These are phyloP conservation scores for Populus tomentosa DNA, from an alignment of 441 rosid species.

Conservation along the genomic window DNA sequence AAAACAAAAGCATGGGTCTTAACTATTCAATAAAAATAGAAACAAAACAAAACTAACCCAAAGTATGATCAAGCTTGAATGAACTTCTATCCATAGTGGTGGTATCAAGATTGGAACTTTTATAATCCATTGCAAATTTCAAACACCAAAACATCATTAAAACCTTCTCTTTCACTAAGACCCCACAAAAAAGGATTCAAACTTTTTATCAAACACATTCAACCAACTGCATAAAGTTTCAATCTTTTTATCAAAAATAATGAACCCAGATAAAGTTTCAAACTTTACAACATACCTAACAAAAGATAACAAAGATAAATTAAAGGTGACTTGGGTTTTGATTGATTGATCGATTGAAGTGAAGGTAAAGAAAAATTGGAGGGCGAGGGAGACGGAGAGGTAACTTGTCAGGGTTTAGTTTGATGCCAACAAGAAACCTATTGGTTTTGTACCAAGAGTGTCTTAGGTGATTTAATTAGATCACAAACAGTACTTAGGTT, in stretches of 20 bases:
- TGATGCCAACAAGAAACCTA: slow-evolving; percentile 32
- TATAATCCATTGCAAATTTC: slow-evolving; percentile 46
- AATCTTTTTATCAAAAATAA: slow-evolving; percentile 15
- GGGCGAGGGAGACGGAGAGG: not conserved
- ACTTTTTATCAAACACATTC: not conserved
- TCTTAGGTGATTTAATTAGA: not conserved
- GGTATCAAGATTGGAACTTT: slow-evolving; percentile 8
- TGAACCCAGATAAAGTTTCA: not conserved
- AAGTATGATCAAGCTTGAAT: slow-evolving; percentile 63
- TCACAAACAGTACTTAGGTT: slow-evolving; percentile 1
- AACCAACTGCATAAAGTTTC: not conserved
- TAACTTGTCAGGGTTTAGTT: slow-evolving; percentile 16
- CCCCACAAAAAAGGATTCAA: not conserved
- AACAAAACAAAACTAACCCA: slow-evolving; percentile 34
- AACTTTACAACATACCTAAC: slow-evolving; percentile 40
- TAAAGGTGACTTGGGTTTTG: slow-evolving; percentile 15
- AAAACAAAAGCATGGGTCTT: not conserved
- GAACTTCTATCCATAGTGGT: slow-evolving; percentile 52
- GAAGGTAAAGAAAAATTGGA: not conserved
- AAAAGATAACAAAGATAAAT: slow-evolving; percentile 17
- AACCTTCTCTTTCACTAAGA: slow-evolving; percentile 5
- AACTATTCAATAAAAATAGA: not conserved
- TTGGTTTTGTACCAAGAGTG: not conserved
- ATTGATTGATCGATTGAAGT: slow-evolving; percentile 4
- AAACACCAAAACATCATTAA: slow-evolving; percentile 45